phyloP scores from a whole-genome alignment of 306 rosid genomes.

The Cucumis melo region DNA sequence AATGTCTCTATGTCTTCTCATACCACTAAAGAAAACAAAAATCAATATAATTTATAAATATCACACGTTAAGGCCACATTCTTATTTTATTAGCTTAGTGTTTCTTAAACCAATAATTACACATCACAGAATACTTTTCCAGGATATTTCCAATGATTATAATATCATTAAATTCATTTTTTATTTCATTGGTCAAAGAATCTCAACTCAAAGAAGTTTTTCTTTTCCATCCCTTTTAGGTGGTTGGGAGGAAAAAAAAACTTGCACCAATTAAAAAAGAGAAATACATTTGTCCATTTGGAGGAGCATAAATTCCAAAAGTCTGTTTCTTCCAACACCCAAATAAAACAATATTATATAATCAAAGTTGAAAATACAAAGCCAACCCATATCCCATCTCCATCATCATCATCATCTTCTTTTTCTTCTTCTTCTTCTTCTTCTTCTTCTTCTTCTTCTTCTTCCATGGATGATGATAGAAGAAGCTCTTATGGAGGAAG shows the following conservation, averaged over 20 bases:
- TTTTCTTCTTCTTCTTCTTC: background rate
- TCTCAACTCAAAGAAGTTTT: background rate
- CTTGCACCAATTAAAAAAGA: background rate
- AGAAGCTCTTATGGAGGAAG: conserved; percentile 48
- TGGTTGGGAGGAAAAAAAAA: background rate
- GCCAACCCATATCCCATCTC: background rate
- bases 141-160: background rate
- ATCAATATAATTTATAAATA: too few species aligned
- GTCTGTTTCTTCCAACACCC: background rate
- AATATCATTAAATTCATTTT: background rate
- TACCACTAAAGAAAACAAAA: too few species aligned
- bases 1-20: too few species aligned
- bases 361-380: background rate
- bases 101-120: background rate
- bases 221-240: background rate
- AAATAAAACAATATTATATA: background rate
- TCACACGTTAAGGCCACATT: too few species aligned
- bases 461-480: conserved; percentile 47
- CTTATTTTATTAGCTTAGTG: too few species aligned
- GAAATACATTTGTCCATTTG: background rate
- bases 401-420: too few species aligned
- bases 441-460: background rate
- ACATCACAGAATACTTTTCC: background rate
- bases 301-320: background rate
- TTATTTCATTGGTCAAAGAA: background rate